Evolutionary conservation across 1,284 basidiomycete genomes (phyloP), one percentile per base, ranked within the genome.

Genomic region (Dichomitus squalens): DNA sequence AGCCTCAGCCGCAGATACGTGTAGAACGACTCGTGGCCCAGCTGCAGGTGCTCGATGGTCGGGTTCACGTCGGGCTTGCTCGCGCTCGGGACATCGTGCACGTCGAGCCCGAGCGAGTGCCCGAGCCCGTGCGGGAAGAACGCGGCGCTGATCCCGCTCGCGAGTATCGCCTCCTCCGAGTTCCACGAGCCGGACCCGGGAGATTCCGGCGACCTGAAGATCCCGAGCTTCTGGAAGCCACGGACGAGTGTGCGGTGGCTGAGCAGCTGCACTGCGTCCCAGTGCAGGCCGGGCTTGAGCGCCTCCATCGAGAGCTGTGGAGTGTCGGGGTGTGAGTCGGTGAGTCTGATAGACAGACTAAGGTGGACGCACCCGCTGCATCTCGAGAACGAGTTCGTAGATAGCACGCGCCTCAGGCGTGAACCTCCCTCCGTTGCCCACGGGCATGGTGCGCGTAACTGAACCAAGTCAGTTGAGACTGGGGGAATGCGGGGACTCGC

Each of bases 81-180:
- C 20, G 87, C 87, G 44, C 80, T 84, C 0, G 91, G 89, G 1
- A 89, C 89, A 67, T 93, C 95, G 68, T 95, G 93, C 4, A 95
- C 93, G 71, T 96, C 94, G 69, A 96, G 78, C 6, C 94, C 94
- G 38, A 96, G 77, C 20, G 90, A 90, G 71, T 96, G 95, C 1
- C 94, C 92, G 40, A 96, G 77, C 7, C 94, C 95, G 68, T 96
- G 95, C 9, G 94, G 94, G 81, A 92, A 96, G 79, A 96, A 96
- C 0, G 92, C 90, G 1, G 86, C 78, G 57, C 88, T 88, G 40
- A 93, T 73, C 0, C 93, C 93, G 3, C 86, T 87, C 23, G 81
- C 81, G 6, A 96, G 76, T 52, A 96, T 86, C 8, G 82, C 83
- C 56, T 89, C 83, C 61, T 85, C 84, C 1, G 81, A 76, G 60